phyloP scores from a whole-genome alignment of 2,329 filamentous ascomycete species.

The Aspergillus floridensis region DNA sequence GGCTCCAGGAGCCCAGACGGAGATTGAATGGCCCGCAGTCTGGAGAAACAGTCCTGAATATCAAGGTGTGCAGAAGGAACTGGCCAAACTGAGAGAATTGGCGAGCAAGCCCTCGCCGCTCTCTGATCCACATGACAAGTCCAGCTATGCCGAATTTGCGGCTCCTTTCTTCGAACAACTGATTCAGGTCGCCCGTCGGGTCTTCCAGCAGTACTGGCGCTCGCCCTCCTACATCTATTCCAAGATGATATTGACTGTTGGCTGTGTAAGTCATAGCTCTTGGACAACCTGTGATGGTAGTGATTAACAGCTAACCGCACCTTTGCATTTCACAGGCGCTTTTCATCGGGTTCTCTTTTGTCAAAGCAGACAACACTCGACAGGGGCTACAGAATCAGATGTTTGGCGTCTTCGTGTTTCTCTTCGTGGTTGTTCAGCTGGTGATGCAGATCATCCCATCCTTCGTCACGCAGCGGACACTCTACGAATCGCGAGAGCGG shows the following conservation, averaged over 20 bases:
- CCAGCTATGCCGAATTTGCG: constrained; percentile 69
- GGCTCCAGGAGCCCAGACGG: constrained; percentile 56
- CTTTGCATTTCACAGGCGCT: constrained; percentile 44
- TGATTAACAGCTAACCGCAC: constrained; percentile 19
- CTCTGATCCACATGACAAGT: constrained; percentile 42
- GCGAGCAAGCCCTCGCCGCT: constrained; percentile 31
- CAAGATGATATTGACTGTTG: constrained; percentile 62
- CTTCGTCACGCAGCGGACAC: constrained; percentile 54
- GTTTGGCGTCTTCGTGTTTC: constrained; percentile 78
- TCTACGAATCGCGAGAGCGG: constrained; percentile 58
- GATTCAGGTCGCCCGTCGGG: constrained; percentile 62
- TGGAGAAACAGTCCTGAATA: constrained; percentile 60
- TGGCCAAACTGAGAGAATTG: constrained; percentile 54
- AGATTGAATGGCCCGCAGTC: constrained; percentile 50
- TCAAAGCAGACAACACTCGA: constrained; percentile 65
- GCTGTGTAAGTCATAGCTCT: constrained; percentile 37
- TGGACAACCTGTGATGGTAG: too few relatives aligned
- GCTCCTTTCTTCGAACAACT: constrained; percentile 68
- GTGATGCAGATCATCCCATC: constrained; percentile 53
- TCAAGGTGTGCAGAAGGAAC: constrained; percentile 40
- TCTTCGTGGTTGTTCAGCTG: constrained; percentile 66
- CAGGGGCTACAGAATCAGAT: constrained; percentile 84
- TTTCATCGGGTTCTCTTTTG: constrained; percentile 80
- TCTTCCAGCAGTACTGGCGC: constrained; percentile 87
- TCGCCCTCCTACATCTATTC: constrained; percentile 82